Evolutionary conservation across 2,329 filamentous ascomycete species (phyloP).

Genomic region (Fusarium nurragi): DNA sequence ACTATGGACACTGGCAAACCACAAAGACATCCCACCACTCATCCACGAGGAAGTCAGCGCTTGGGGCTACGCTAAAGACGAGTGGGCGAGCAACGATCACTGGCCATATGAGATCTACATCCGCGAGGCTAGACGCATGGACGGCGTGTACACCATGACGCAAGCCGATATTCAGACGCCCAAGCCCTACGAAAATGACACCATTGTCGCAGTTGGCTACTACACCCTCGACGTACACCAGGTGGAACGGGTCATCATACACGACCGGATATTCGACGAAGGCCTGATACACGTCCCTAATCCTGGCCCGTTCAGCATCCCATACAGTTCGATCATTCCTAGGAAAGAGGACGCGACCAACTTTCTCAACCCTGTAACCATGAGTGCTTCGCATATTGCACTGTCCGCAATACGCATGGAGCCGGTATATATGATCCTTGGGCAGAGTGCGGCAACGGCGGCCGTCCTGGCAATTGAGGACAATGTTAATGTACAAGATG

Average conservation of each 20-base stretch:
- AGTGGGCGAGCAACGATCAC: constrained; percentile 12
- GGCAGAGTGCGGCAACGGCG: constrained; percentile 25
- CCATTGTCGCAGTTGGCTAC: constrained; percentile 12
- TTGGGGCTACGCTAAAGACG: constrained; percentile 32
- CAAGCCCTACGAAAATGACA: background rate
- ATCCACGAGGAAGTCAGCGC: background rate
- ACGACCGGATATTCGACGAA: constrained; percentile 18
- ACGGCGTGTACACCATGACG: constrained; percentile 23
- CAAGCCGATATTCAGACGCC: constrained; percentile 24
- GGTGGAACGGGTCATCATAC: constrained; percentile 20
- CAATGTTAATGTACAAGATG: constrained; percentile 18
- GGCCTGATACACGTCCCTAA: constrained; percentile 22
- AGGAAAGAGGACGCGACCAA: constrained; percentile 10
- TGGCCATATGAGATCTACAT: constrained; percentile 31
- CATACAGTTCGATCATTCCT: constrained; percentile 9
- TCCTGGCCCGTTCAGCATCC: constrained; percentile 12
- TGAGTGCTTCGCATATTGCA: constrained; percentile 30
- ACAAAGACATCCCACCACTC: background rate
- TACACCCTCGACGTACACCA: constrained; percentile 31
- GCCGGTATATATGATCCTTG: constrained; percentile 32
- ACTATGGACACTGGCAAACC: constrained; percentile 25
- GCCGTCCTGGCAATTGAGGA: constrained; percentile 30
- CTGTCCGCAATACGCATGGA: constrained; percentile 33
- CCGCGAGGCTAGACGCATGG: constrained; percentile 27
- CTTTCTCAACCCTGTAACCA: constrained; percentile 30